phyloP scores from a whole-genome alignment of 257 asterid species.

The Solanum commersonii region DNA sequence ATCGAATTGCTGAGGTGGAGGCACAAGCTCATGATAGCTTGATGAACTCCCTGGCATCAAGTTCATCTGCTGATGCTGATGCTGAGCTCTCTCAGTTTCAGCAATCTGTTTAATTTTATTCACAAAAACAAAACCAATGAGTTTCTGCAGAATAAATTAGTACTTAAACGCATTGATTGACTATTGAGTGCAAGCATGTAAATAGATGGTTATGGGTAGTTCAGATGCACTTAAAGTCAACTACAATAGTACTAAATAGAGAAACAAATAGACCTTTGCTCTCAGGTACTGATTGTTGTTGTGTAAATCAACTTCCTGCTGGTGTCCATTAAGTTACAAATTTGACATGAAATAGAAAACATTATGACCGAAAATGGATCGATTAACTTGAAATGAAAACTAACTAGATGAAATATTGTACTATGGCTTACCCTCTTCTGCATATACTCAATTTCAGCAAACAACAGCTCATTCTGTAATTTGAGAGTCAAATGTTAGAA shows the following conservation, averaged over 20 bases:
- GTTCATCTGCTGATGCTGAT: conserved; percentile 28
- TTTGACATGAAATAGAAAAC: conserved; percentile 15
- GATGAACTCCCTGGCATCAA: conserved; percentile 79
- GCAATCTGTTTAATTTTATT: conserved; percentile 35
- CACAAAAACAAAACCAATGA: neutral
- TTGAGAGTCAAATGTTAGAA: neutral
- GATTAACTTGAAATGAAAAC: neutral
- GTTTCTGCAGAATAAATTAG: neutral
- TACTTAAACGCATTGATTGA: neutral
- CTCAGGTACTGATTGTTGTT: conserved; percentile 83
- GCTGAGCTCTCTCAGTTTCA: conserved; percentile 67
- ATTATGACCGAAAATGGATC: neutral
- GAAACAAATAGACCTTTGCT: conserved; percentile 53
- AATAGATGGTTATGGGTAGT: neutral
- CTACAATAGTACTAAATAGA: neutral
- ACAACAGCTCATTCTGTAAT: conserved; percentile 77
- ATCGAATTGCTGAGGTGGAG: conserved; percentile 55
- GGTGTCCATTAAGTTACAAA: neutral
- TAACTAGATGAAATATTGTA: neutral
- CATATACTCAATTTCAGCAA: conserved; percentile 88
- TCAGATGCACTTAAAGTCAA: neutral
- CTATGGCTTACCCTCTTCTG: conserved; percentile 69
- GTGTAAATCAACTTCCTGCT: conserved; percentile 83
- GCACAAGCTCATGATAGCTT: conserved; percentile 28
- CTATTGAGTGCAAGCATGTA: neutral